Evolutionary conservation across 495 filamentous ascomycete species (phyloP), one percentile per base, ranked within the genome.

Genomic region (Penicillium odoratum): DNA sequence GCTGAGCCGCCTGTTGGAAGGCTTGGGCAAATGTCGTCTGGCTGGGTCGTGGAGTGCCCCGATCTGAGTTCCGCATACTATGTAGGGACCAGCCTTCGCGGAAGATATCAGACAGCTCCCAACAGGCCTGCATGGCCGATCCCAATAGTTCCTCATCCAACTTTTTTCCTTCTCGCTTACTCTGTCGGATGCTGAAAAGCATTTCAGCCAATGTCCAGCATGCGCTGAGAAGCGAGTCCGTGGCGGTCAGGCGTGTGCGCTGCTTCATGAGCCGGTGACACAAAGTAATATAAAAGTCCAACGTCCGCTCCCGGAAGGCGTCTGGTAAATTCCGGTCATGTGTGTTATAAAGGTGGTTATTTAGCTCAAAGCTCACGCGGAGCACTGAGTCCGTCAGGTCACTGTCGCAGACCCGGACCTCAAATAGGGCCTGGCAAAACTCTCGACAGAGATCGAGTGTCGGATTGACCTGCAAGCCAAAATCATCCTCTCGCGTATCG

Each of bases 201-300:
- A 96, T 96, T 69, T 97, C 92, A 3, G 92, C 92, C 25, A 97
- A 72, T 10, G 88, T 84, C 92, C 92, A 97, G 66, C 92, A 97
- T 6, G 92, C 89, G 47, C 88, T 86, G 0, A 97, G 80, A 4
- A 96, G 80, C 25, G 88, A 84, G 63, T 95, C 91, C 3, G 90
- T 93, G 58, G 88, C 86, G 5, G 85, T 87, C 1, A 90, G 70
- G 30, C 86, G 85, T 49, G 83, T 87, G 48, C 90, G 83, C 71
- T 97, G 92, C 69, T 95, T 96, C 92, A 97, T 97, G 6, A 97
- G 78, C 31, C 92, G 84, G 70, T 97, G 92, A 55, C 92, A 97
- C 3, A 97, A 68, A 0, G 92, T 96, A 59, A 97, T 90, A 66
- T 96, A 97, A 63, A 97, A 97, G 61, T 97, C 92, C 52, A 97